Conservation (phyloP, 768 basidiomycete species). For the Rhodocollybia butyracea region DNA sequence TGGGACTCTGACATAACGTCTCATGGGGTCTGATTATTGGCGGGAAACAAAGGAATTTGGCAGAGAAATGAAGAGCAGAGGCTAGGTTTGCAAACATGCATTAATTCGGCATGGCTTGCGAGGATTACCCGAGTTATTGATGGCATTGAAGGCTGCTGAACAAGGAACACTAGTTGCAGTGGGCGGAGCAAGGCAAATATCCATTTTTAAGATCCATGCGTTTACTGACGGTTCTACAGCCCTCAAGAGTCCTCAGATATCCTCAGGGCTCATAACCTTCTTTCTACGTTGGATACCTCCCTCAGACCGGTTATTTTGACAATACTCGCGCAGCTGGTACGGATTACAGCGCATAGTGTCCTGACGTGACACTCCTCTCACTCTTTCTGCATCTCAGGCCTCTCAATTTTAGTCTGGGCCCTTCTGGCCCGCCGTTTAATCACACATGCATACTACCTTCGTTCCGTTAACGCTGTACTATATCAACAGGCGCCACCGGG, state of each 20-base stretch:
- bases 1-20: slow-evolving; percentile 85
- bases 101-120: slow-evolving; percentile 84
- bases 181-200: slow-evolving; percentile 71
- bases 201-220: slow-evolving; percentile 12
- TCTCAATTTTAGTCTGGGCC: slow-evolving; percentile 73
- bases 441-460: slow-evolving; percentile 68
- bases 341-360: slow-evolving; percentile 79
- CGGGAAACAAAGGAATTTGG: slow-evolving; percentile 30
- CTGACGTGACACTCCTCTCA: slow-evolving; percentile 89
- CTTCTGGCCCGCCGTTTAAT: slow-evolving; percentile 31
- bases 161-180: slow-evolving; percentile 82
- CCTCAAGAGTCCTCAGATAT: slow-evolving; percentile 65
- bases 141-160: slow-evolving; percentile 81
- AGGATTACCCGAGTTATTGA: slow-evolving; percentile 69
- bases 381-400: slow-evolving; percentile 88
- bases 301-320: slow-evolving; percentile 62
- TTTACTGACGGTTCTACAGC: slow-evolving; percentile 31
- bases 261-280: slow-evolving; percentile 59
- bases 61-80: slow-evolving; percentile 75
- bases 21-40: slow-evolving; percentile 43
- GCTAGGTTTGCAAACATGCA: slow-evolving; percentile 81
- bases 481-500: slow-evolving; percentile 68
- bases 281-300: slow-evolving; percentile 48
- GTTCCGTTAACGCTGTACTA: slow-evolving; percentile 83
- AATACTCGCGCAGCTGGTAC: slow-evolving; percentile 75